Evolutionary conservation across 2,329 filamentous ascomycete genomes (phyloP).

Genomic region (Juglanconis juglandina): DNA sequence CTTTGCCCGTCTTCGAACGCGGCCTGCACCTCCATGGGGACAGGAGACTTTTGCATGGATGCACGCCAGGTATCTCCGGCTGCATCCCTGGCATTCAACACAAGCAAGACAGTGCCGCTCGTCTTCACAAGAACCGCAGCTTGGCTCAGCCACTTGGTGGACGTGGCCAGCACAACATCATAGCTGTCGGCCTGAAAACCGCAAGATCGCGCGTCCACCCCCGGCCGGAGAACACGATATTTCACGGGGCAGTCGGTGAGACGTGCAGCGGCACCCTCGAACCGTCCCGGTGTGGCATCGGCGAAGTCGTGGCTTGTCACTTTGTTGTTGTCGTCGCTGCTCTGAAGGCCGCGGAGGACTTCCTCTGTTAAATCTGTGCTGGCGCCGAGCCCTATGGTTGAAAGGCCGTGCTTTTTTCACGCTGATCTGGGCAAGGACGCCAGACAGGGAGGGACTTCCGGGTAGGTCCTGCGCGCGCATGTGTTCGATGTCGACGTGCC

Average conservation of each 20-base stretch:
- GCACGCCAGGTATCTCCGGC: not conserved
- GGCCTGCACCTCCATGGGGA: not conserved
- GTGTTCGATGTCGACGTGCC: not conserved
- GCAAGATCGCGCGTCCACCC: not conserved
- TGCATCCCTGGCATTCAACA: not conserved
- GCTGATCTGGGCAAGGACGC: not conserved
- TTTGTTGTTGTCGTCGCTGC: not conserved
- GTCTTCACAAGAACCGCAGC: conserved; percentile 7
- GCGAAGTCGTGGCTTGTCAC: not conserved
- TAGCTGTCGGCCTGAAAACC: not conserved
- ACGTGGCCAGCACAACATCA: not conserved
- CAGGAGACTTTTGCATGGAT: not conserved
- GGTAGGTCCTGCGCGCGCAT: not conserved
- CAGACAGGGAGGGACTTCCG: not conserved
- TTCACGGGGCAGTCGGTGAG: not conserved
- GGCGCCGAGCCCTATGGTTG: not conserved
- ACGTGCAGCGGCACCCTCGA: not conserved
- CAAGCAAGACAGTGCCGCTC: conserved; percentile 2
- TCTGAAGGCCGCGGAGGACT: not conserved
- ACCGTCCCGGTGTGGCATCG: not conserved
- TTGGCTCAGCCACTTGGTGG: not conserved
- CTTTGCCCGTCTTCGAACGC: not conserved
- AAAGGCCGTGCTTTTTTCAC: not conserved
- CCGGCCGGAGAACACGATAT: not conserved
- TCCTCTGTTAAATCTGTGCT: not conserved